phyloP scores from a whole-genome alignment of 2,329 filamentous ascomycete genomes.

The Tolypocladium album region DNA sequence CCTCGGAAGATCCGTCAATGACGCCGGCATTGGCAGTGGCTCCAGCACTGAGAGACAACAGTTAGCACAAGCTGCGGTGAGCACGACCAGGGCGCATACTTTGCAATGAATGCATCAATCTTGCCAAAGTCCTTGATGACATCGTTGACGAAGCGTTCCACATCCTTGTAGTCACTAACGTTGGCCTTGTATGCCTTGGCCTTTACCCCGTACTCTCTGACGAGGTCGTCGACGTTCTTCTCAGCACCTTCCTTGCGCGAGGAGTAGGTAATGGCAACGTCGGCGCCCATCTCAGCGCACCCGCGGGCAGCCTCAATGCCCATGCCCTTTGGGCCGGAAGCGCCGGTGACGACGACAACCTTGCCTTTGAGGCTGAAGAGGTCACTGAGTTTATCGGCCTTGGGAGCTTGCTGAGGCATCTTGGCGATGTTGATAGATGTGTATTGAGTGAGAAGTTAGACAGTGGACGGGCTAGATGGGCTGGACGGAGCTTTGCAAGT shows the following conservation, averaged over 20 bases:
- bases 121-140: conserved; percentile 64
- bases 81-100: conserved; percentile 35
- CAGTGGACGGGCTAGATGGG: neutral
- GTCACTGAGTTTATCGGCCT: conserved; percentile 47
- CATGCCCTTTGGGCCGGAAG: conserved; percentile 59
- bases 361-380: conserved; percentile 65
- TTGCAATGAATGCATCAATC: conserved; percentile 66
- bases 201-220: conserved; percentile 56
- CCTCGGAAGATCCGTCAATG: conserved; percentile 55
- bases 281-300: conserved; percentile 59
- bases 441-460: neutral
- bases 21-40: conserved; percentile 59
- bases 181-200: conserved; percentile 51
- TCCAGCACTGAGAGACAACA: conserved; percentile 36
- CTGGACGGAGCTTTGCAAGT: neutral
- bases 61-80: neutral
- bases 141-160: conserved; percentile 45
- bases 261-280: conserved; percentile 62
- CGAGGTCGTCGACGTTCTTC: conserved; percentile 55
- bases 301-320: conserved; percentile 60
- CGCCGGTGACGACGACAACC: conserved; percentile 60
- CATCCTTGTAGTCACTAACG: conserved; percentile 38
- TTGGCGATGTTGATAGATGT: neutral
- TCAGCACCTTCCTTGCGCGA: conserved; percentile 58
- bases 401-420: conserved; percentile 48